Evolutionary conservation across 108 stramenopile genomes (phyloP).

Genomic region (Epithemia pelagica): DNA sequence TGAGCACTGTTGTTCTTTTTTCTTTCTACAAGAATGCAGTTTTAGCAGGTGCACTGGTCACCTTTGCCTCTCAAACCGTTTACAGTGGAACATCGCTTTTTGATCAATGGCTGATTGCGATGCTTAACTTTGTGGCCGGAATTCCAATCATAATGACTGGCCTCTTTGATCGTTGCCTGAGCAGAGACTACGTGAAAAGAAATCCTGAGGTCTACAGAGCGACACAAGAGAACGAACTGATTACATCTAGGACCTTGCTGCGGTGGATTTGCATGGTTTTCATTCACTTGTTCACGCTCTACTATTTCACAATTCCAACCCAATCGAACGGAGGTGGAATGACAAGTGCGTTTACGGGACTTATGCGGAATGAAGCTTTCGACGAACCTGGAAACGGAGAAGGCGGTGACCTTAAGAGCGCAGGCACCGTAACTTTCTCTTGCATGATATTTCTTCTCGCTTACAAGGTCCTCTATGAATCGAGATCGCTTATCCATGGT

Average conservation of each 20-base stretch:
- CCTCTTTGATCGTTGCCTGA: constrained; percentile 88
- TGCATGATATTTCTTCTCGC: constrained; percentile 57
- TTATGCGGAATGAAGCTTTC: constrained; percentile 40
- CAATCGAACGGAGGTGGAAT: constrained; percentile 54
- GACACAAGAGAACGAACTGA: constrained; percentile 64
- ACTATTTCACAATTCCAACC: constrained; percentile 46
- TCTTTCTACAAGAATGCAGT: constrained; percentile 98
- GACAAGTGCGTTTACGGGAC: constrained; percentile 55
- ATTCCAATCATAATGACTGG: constrained; percentile 84
- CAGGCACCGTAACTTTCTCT: constrained; percentile 67
- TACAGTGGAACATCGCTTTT: constrained; percentile 80
- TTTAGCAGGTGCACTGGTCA: constrained; percentile 68
- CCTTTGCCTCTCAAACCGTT: constrained; percentile 59
- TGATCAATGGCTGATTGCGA: constrained; percentile 73
- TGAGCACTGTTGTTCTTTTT: constrained; percentile 85
- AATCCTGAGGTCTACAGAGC: constrained; percentile 73
- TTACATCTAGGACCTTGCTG: constrained; percentile 45
- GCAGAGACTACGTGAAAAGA: constrained; percentile 62
- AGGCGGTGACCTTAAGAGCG: constrained; percentile 68
- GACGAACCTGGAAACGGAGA: constrained; percentile 68
- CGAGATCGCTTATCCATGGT: constrained; percentile 62
- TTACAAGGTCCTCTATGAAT: constrained; percentile 74
- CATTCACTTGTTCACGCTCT: constrained; percentile 65
- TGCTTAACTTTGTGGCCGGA: constrained; percentile 86
- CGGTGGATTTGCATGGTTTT: constrained; percentile 64